Evolutionary conservation across 257 asterid genomes (phyloP), one percentile per base, ranked within the genome.

Genomic region (Thymus quinquecostatus): DNA sequence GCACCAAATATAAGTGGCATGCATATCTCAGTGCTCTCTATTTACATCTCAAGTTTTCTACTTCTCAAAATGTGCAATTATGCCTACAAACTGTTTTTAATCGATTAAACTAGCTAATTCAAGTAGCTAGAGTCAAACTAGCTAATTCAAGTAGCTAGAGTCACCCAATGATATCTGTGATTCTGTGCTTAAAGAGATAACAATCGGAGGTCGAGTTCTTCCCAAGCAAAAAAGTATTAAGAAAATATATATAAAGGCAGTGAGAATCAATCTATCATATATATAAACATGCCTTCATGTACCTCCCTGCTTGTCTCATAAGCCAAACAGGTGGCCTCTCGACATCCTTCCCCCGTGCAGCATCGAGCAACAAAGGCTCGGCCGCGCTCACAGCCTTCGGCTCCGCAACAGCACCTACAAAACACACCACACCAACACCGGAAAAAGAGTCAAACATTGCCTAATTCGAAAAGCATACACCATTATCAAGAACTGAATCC

Each of bases 221-320:
- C 32, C n/a, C 54, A 6, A 21, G 6, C 55, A 56, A 43, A 28
- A 21, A 41, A 2, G 30, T 21, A 21, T 21, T 21, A 21, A 66
- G 68, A 83, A 75, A 21, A 21, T 21, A 21, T 21, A 21, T 21
- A 21, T 21, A 21, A 21, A 76, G 10, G 60, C 6, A 45, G 58
- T 10, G 45, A 43, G n/a, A 70, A 74, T 21, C 21, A 21, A 21
- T 60, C 14, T 62, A 72, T 69, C 21, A 40, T 74, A 47, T 44
- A 55, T 66, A 82, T 80, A 84, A 88, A 88, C 97, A 91, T 95
- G 96, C 98, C 99, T 95, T 92, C 99, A 95, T 95, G 82, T 95
- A 95, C 89, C 99, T 92, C 92, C 98, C 99, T 54, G 99, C 99
- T 85, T 95, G 98, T 75, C 99, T 88, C 99, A 95, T 95, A 68